Conservation (phyloP, 208 protist genomes). For the Sergeia podlipaevii region DNA sequence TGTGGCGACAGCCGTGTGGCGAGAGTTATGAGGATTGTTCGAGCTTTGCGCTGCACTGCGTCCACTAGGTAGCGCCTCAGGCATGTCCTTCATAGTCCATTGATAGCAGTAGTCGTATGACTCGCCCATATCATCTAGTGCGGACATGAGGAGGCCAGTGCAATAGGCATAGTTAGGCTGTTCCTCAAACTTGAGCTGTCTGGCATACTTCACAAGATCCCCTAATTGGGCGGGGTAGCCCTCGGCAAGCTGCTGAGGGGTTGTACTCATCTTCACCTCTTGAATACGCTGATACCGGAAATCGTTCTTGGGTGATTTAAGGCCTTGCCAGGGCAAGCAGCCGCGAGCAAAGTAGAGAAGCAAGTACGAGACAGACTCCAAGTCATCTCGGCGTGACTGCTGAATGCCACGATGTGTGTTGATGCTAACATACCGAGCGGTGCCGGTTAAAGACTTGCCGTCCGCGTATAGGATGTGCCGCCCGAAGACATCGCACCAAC, state of each 20-base stretch:
- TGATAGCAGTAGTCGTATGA: conserved; percentile 63
- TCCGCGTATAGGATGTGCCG: conserved; percentile 78
- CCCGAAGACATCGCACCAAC: conserved; percentile 51
- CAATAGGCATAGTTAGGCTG: conserved; percentile 77
- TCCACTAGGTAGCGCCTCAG: not conserved
- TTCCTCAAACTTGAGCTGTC: conserved; percentile 55
- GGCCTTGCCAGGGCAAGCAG: conserved; percentile 94
- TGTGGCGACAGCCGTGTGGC: conserved; percentile 19
- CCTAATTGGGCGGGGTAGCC: conserved; percentile 64
- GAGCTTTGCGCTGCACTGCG: too few species aligned
- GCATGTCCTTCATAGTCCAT: conserved; percentile 34
- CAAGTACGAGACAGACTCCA: conserved; percentile 89
- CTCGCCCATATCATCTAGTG: conserved; percentile 26
- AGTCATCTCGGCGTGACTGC: conserved; percentile 85
- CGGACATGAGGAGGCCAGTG: conserved; percentile 36
- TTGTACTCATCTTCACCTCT: conserved; percentile 54
- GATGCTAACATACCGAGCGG: conserved; percentile 89
- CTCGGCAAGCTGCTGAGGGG: conserved; percentile 35
- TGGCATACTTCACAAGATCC: conserved; percentile 45
- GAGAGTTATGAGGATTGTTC: not conserved
- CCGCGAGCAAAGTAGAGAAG: conserved; percentile 99
- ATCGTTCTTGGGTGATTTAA: conserved; percentile 33
- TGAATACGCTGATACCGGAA: conserved; percentile 41
- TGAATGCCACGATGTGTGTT: conserved; percentile 98
- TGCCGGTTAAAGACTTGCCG: conserved; percentile 69